A percentile compares a stretch with the other conserved stretches of the same genome.
Conservation (phyloP, 768 basidiomycete species). For the Suillus bovinus region DNA sequence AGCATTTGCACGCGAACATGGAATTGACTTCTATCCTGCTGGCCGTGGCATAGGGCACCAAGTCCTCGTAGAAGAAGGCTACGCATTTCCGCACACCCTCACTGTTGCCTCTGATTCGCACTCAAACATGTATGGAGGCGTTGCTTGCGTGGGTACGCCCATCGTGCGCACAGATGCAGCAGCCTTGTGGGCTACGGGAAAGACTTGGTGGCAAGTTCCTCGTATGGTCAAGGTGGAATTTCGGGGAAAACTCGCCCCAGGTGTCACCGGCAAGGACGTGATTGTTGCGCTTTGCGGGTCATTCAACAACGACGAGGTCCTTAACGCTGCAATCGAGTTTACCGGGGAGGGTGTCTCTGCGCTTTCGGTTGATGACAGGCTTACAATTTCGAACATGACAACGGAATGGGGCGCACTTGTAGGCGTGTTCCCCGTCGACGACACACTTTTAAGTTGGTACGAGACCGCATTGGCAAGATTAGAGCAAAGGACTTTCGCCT, state of each 20-base stretch:
- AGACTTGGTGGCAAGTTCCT: constrained; percentile 99
- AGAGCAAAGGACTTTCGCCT: constrained; percentile 74
- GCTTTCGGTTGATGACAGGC: constrained; percentile 84
- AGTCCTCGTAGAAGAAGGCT: constrained; percentile 96
- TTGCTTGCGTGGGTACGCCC: constrained; percentile 95
- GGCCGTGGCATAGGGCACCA: constrained; percentile 98
- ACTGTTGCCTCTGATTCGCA: constrained; percentile 97
- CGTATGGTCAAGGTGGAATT: constrained; percentile 95
- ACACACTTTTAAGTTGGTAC: constrained; percentile 84
- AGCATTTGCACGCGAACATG: constrained; percentile 80
- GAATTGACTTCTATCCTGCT: constrained; percentile 94
- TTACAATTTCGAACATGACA: constrained; percentile 99
- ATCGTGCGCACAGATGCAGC: constrained; percentile 96
- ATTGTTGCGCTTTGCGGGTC: constrained; percentile 95
- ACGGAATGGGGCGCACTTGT: constrained; percentile 99
- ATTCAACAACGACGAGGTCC: constrained; percentile 95
- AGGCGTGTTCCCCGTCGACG: constrained; percentile 93
- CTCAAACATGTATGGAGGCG: constrained; percentile 99
- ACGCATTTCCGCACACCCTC: constrained; percentile 93
- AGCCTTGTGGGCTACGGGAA: constrained; percentile 96
- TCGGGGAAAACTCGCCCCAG: constrained; percentile 74
- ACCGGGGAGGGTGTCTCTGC: constrained; percentile 82
- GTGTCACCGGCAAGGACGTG: constrained; percentile 97
- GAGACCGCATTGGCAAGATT: constrained; percentile 68
- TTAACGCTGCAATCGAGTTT: constrained; percentile 97